These are phyloP conservation scores for Coprinopsis marcescibilis DNA, from an alignment of 768 basidiomycete species.

Conservation along the genomic window DNA sequence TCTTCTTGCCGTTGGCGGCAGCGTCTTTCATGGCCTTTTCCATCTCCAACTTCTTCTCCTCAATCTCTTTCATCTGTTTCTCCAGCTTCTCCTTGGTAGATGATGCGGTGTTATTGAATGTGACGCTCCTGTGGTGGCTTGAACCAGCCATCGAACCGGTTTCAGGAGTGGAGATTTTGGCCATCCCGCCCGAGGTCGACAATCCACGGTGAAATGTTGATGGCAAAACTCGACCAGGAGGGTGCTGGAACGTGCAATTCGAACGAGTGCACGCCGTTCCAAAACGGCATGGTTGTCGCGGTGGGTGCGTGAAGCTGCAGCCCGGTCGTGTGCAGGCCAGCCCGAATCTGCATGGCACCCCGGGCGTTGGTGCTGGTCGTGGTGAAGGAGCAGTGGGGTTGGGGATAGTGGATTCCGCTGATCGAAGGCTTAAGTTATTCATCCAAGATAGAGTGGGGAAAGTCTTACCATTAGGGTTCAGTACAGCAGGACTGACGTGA, in stretches of 20 bases:
- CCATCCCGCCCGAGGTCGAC: slow-evolving; percentile 51
- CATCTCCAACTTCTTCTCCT: slow-evolving; percentile 50
- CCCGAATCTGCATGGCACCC: slow-evolving; percentile 63
- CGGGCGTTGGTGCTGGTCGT: slow-evolving; percentile 13
- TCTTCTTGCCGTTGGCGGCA: slow-evolving; percentile 61
- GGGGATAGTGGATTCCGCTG: slow-evolving; percentile 35
- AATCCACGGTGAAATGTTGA: slow-evolving; percentile 77
- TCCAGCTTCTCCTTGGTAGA: slow-evolving; percentile 42
- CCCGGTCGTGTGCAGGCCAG: slow-evolving; percentile 60
- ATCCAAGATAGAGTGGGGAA: too few relatives aligned
- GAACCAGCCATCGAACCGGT: slow-evolving; percentile 58
- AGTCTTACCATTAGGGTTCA: slow-evolving; percentile 60
- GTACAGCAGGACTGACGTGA: slow-evolving; percentile 84
- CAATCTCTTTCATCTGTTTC: slow-evolving; percentile 45
- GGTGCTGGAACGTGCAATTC: slow-evolving; percentile 88
- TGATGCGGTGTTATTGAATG: slow-evolving; percentile 52
- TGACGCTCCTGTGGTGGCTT: slow-evolving; percentile 65
- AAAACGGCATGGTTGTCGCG: slow-evolving; percentile 69
- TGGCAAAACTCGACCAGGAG: slow-evolving; percentile 77
- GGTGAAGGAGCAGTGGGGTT: slow-evolving; percentile 23
- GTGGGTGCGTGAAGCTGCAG: slow-evolving; percentile 67
- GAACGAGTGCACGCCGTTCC: slow-evolving; percentile 82
- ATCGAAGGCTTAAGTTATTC: too few relatives aligned
- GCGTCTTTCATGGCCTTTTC: slow-evolving; percentile 59
- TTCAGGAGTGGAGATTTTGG: slow-evolving; percentile 57